Evolutionary conservation across 2,329 filamentous ascomycete genomes (phyloP).

Genomic region (Ophiocordyceps camponoti-floridani): DNA sequence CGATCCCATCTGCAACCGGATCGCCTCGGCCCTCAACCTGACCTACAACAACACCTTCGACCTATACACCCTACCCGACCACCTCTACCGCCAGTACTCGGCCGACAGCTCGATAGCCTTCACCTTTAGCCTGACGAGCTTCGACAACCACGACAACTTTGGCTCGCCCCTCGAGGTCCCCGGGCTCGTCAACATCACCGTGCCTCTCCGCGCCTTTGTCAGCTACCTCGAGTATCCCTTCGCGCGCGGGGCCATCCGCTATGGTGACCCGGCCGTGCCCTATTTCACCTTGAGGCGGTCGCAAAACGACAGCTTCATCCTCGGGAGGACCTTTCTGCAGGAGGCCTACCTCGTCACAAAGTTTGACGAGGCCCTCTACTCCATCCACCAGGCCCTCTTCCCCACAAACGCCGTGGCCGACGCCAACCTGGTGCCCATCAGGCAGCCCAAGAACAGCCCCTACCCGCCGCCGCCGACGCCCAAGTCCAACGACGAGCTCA

Average conservation of each 20-base stretch:
- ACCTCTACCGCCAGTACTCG: conserved; percentile 30
- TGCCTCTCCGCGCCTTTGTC: conserved; percentile 31
- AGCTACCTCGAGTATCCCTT: conserved; percentile 32
- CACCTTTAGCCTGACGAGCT: conserved; percentile 37
- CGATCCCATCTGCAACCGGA: conserved; percentile 38
- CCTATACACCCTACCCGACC: conserved; percentile 44
- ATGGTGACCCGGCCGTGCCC: conserved; percentile 25
- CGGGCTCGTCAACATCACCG: conserved; percentile 37
- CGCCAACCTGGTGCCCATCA: conserved; percentile 23
- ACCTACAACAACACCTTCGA: conserved; percentile 45
- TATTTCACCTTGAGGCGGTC: conserved; percentile 51
- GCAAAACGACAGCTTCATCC: conserved; percentile 32
- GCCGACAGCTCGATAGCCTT: conserved; percentile 28
- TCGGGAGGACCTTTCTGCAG: conserved; percentile 53
- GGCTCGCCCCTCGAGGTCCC: conserved; percentile 27
- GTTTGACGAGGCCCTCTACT: conserved; percentile 35
- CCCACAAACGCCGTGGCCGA: conserved; percentile 22
- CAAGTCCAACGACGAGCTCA: conserved; percentile 12
- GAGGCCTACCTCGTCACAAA: conserved; percentile 44
- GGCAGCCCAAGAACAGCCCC: conserved; percentile 24
- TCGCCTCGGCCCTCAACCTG: conserved; percentile 46
- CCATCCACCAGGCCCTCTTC: conserved; percentile 36
- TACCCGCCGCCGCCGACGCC: conserved; percentile 21
- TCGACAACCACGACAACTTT: conserved; percentile 33
- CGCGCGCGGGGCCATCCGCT: conserved; percentile 21